Base-by-base conservation (phyloP, 1,284 basidiomycete genomes). In the Bondarzewia mesenterica region DNA sequence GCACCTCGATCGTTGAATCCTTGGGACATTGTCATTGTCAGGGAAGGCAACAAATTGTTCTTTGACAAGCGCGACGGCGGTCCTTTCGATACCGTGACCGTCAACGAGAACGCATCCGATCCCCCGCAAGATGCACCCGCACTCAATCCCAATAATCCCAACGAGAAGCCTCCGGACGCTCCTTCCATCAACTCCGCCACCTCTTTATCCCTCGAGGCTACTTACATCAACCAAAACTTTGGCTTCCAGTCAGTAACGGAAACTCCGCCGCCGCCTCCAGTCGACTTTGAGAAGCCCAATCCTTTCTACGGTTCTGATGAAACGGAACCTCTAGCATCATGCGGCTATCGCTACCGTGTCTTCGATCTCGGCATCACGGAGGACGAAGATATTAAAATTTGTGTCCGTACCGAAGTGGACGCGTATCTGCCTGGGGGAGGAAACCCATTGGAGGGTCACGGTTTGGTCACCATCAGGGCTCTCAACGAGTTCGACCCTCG, bases 221-320 rank as follows among this genome's bases (percentile, higher is more conserved):
- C 95, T 27, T 99, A 96, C 69, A 92, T 99, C 75, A 98, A 98
- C 73, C 93, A 97, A 67, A 98, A 98, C 73, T 99, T 98, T 63
- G 86, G 89, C 25, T 96, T 95, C 76, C 96, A 99, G 70, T 86
- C 93, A 42, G 94, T 96, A 49, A 78, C 82, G 54, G 91, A 95
- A 65, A 77, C 67, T 38, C 58, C 73, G 5, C 75, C 82, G 4
- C 80, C 83, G 7, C 70, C 76, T 12, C 66, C 82, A 12, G 73
- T 87, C 42, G 81, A 90, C 51, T 81, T 95, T 59, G 76, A 80
- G 21, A 78, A 91, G 56, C 83, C 93, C 1, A 98, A 98, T 70
- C 96, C 91, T 23, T 98, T 99, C 78, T 95, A 97, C 67, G 90
- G 90, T 2, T 77, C 89, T 7, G 93, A 93, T 35, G 94, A 98